These are phyloP conservation scores for Vanderwaltozyma yarrowii DNA, from an alignment of 805 yeast species.

Conservation along the genomic window DNA sequence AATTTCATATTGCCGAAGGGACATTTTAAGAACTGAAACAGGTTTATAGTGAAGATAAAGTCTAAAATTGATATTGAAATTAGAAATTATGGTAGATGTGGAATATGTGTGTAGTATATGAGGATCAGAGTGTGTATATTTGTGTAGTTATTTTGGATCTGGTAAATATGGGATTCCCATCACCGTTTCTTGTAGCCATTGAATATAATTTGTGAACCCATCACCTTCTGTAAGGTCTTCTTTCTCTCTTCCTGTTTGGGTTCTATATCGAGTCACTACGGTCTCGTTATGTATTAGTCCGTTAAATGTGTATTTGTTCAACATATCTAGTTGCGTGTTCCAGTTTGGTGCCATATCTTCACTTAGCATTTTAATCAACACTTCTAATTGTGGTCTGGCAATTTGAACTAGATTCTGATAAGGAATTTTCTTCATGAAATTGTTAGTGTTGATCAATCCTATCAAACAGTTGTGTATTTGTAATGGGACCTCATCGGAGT, in stretches of 20 bases:
- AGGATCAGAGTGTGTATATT: too few relatives aligned
- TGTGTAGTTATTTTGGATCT: too few relatives aligned
- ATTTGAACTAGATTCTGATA: conserved; percentile 11
- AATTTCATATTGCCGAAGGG: too few relatives aligned
- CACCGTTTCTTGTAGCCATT: conserved; percentile 7
- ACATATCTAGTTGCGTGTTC: conserved; percentile 17
- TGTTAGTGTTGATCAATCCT: conserved; percentile 18
- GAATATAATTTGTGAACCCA: conserved; percentile 9
- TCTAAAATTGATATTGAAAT: too few relatives aligned
- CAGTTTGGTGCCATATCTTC: conserved; percentile 16
- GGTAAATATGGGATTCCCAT: too few relatives aligned
- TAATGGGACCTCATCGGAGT: not conserved
- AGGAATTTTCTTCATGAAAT: conserved; percentile 16
- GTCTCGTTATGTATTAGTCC: conserved; percentile 1
- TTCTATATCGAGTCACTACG: not conserved
- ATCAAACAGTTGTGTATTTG: conserved; percentile 17
- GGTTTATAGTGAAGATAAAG: too few relatives aligned
- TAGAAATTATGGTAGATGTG: too few relatives aligned
- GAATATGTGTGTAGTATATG: too few relatives aligned
- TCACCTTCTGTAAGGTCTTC: conserved; percentile 3
- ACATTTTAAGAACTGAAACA: too few relatives aligned
- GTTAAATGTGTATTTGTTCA: conserved; percentile 15
- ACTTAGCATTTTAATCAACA: conserved; percentile 13
- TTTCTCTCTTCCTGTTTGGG: not conserved
- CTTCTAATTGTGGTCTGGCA: conserved; percentile 11